These are phyloP conservation scores for Dentipellis sp. DNA, from an alignment of 768 basidiomycete genomes.

Conservation along the genomic window DNA sequence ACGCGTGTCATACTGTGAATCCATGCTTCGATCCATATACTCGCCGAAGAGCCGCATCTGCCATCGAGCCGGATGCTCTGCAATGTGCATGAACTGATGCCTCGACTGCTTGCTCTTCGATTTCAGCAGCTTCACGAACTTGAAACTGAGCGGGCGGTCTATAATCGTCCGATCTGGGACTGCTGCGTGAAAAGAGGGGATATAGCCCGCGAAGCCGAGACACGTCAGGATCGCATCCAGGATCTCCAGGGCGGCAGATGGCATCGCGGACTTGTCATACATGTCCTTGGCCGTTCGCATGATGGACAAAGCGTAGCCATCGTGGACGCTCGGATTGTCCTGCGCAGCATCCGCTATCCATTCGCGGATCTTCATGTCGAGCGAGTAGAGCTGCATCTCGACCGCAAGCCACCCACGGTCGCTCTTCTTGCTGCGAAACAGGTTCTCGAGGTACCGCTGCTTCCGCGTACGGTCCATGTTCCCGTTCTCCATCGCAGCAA, in stretches of 20 bases:
- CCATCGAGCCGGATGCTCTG: conserved; percentile 51
- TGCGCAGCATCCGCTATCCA: conserved; percentile 43
- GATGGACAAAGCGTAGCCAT: conserved; percentile 36
- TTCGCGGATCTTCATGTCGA: conserved; percentile 39
- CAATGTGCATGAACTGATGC: conserved; percentile 45
- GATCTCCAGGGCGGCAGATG: conserved; percentile 23
- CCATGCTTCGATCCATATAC: conserved; percentile 68
- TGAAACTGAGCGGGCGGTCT: conserved; percentile 33
- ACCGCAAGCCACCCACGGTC: conserved; percentile 33
- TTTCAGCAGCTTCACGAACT: conserved; percentile 46
- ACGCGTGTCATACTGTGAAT: conserved; percentile 44
- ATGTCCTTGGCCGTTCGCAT: conserved; percentile 42
- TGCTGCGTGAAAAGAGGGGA: conserved; percentile 16
- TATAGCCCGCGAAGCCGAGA: conserved; percentile 40
- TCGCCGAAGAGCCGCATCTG: conserved; percentile 64
- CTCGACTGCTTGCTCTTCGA: conserved; percentile 30
- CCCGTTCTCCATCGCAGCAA: conserved; percentile 29
- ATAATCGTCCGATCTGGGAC: conserved; percentile 10
- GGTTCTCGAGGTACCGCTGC: conserved; percentile 23
- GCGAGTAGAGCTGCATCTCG: conserved; percentile 42
- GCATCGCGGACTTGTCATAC: conserved; percentile 27
- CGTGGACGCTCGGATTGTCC: conserved; percentile 29
- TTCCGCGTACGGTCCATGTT: conserved; percentile 20
- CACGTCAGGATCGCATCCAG: conserved; percentile 31
- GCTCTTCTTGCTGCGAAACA: conserved; percentile 38